phyloP scores from a whole-genome alignment of 192 early-diverging fungal genomes.

The Chytriomyces sp. region DNA sequence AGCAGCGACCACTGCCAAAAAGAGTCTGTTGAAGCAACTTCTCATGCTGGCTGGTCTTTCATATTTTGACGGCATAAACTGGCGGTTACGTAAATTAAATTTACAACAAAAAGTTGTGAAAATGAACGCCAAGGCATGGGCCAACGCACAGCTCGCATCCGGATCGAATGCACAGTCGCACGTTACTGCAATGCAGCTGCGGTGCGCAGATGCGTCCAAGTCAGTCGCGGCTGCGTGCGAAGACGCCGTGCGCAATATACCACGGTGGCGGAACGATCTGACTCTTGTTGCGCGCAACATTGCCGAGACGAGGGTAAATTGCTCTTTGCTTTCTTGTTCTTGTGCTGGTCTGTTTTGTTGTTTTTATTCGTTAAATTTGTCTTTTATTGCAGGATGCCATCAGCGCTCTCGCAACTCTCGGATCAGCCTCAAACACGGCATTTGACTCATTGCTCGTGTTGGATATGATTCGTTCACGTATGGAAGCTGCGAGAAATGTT shows the following conservation, averaged over 20 bases:
- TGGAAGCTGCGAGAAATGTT: constrained; percentile 61
- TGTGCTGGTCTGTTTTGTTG: too few relatives aligned
- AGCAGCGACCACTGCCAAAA: too few relatives aligned
- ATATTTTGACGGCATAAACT: too few relatives aligned
- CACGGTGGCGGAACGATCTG: not conserved
- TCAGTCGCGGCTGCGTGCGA: not conserved
- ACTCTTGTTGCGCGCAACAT: not conserved
- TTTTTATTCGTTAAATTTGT: too few relatives aligned
- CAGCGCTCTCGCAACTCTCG: too few relatives aligned
- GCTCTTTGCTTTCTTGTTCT: constrained; percentile 12
- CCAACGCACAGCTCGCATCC: constrained; percentile 5
- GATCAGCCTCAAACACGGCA: constrained; percentile 37
- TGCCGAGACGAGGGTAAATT: not conserved
- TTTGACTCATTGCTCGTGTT: constrained; percentile 67
- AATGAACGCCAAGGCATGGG: not conserved
- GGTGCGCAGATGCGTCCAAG: not conserved
- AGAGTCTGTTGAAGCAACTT: too few relatives aligned
- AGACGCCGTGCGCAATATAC: not conserved
- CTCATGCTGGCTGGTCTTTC: too few relatives aligned
- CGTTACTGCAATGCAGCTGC: constrained; percentile 10
- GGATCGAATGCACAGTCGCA: not conserved
- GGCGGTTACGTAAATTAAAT: not conserved
- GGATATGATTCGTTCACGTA: constrained; percentile 69
- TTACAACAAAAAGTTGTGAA: not conserved
- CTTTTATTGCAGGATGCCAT: too few relatives aligned